A percentile compares a stretch with the other conserved stretches of the same genome.
Evolutionary conservation across 176 grass and related monocot genomes (phyloP).

Genomic region (Elymus sibiricus): DNA sequence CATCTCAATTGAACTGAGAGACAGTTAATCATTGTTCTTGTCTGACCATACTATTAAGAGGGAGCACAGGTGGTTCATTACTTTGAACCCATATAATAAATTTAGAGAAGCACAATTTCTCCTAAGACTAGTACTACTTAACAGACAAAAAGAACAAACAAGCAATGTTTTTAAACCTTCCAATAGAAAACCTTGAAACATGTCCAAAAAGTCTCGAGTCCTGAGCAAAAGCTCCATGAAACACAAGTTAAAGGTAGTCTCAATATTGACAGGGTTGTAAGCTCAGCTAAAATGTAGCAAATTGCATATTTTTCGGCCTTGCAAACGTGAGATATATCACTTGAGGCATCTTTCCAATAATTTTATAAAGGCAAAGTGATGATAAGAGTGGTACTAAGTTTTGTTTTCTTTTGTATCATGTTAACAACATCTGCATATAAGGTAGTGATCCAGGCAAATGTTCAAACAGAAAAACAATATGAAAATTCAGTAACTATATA

Average conservation of each 20-base stretch:
- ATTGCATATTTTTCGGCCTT: neutral
- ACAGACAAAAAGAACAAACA: neutral
- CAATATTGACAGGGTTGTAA: neutral
- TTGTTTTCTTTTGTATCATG: neutral
- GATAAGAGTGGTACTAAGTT: neutral
- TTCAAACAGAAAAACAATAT: neutral
- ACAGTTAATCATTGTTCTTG: neutral
- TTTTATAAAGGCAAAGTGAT: neutral
- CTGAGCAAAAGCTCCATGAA: neutral
- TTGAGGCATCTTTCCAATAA: neutral
- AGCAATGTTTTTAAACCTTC: neutral
- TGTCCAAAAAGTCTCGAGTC: neutral
- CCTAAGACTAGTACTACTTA: neutral
- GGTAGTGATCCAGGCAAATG: neutral
- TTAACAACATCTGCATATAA: neutral
- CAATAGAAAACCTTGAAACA: neutral
- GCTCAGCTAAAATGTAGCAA: constrained; percentile 10
- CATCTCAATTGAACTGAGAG: neutral
- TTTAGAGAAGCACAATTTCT: neutral
- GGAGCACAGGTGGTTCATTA: neutral
- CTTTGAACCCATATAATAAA: constrained; percentile 7
- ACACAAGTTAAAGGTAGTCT: neutral
- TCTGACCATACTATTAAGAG: constrained; percentile 11
- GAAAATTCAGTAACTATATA: neutral
- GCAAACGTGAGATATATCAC: neutral